Evolutionary conservation across 116 monocot genomes (phyloP), one percentile per base, ranked within the genome.

Genomic region (Zostera marina): DNA sequence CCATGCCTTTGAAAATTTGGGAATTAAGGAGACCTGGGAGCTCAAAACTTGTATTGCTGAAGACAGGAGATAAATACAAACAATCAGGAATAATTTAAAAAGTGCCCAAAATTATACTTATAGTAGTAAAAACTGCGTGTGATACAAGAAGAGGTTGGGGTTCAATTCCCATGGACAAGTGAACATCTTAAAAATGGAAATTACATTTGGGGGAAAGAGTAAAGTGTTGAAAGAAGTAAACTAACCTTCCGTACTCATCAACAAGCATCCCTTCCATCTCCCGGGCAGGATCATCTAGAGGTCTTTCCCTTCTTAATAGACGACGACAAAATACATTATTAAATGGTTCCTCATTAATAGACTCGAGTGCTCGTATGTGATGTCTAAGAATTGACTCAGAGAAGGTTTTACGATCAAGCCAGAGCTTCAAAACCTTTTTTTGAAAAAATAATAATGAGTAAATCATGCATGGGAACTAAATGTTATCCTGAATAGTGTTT

Each of bases 211-310:
- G 11, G 44, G n/a, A 14, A 39, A 7, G 55, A 10, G 53, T 22
- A 19, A 52, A 52, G 5, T 14, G 11, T 13, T 45, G n/a, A 11
- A 12, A 44, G 24, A 52, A 25, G 40, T 46, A 19, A 98, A 25
- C 45, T 46, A 19, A 98, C 96, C 96, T 89, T 65, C 96, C 96
- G 73, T 89, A 98, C 66, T 98, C 89, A 62, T 98, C 96, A 77
- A 96, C 96, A 73, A 98, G 76, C 80, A 98, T 98, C 60, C 89
- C 96, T 42, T 98, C 96, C 85, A 85, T 98, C 63, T 98, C 96
- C 59, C 85, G 70, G 20, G 85, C 64, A 58, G 85, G 85, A 72
- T 98, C 89, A 78, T 89, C 78, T 25, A 85, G 20, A 69, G 89
- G 65, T 48, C 89, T 79, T 73, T 96, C 96, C 16, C 82, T 85